Evolutionary conservation across 176 grass and related monocot genomes (phyloP).

Genomic region (Typha latifolia): DNA sequence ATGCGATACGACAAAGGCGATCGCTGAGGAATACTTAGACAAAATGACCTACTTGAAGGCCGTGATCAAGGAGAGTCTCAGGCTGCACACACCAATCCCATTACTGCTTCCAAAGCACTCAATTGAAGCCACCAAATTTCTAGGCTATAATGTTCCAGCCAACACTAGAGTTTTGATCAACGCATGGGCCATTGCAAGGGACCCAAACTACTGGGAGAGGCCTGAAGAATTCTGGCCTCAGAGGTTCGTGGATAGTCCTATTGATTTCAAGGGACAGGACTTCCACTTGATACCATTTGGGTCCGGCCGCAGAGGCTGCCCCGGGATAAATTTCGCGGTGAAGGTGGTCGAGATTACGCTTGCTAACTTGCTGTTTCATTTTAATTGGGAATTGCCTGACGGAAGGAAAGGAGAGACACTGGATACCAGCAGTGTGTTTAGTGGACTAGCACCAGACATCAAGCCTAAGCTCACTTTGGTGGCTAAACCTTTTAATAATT

Average conservation of each 20-base stretch:
- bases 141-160: slow-evolving; percentile 26
- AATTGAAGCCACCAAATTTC: slow-evolving; percentile 17
- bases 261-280: neutral
- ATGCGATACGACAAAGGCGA: too few relatives aligned
- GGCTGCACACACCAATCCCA: slow-evolving; percentile 27
- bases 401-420: neutral
- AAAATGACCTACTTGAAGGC: slow-evolving; percentile 17
- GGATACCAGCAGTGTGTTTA: neutral
- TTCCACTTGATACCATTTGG: neutral
- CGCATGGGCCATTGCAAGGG: slow-evolving; percentile 31
- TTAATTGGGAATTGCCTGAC: neutral
- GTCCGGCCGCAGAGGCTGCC: neutral
- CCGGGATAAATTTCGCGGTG: neutral
- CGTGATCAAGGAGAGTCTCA: slow-evolving; percentile 40
- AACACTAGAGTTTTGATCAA: slow-evolving; percentile 23
- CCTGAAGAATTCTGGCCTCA: slow-evolving; percentile 20
- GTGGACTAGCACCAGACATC: neutral
- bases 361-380: neutral
- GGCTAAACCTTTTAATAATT: too few relatives aligned
- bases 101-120: slow-evolving; percentile 28
- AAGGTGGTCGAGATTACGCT: neutral
- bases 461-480: neutral
- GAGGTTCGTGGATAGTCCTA: neutral
- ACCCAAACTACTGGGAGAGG: slow-evolving; percentile 22
- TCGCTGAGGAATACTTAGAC: slow-evolving; percentile 12